Evolutionary conservation across 306 rosid genomes (phyloP).

Genomic region (Medicago ruthenica): DNA sequence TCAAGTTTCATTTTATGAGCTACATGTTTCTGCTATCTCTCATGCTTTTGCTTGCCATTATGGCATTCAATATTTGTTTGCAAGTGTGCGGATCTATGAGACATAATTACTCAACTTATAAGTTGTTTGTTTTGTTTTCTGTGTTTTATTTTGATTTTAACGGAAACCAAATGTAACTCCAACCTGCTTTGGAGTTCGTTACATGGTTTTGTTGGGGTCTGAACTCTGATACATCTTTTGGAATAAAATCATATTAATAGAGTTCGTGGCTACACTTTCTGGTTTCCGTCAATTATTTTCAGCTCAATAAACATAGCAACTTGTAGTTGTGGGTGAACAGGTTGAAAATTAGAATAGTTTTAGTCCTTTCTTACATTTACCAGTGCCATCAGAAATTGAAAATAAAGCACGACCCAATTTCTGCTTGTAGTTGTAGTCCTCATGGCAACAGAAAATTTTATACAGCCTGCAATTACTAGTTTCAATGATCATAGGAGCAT

Average conservation of each 20-base stretch:
- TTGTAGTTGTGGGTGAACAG: neutral
- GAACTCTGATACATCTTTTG: conserved; percentile 1
- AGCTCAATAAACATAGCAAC: neutral
- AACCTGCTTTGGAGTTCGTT: conserved; percentile 1
- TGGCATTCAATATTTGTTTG: conserved; percentile 44
- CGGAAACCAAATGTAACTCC: conserved; percentile 12
- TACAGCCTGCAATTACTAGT: neutral
- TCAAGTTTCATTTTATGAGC: conserved; percentile 39
- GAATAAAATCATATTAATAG: neutral
- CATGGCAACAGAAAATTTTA: neutral
- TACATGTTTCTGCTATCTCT: conserved; percentile 45
- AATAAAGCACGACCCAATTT: too few species aligned
- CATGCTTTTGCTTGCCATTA: conserved; percentile 43
- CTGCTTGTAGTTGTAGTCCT: neutral
- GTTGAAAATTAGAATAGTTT: neutral
- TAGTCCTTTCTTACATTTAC: neutral
- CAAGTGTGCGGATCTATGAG: conserved; percentile 46
- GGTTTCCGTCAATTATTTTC: neutral
- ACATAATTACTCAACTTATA: neutral
- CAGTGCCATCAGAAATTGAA: neutral
- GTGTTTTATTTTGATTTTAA: conserved; percentile 5
- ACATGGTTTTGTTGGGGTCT: neutral
- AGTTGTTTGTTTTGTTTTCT: conserved; percentile 1
- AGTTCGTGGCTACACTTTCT: neutral
- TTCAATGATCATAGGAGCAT: too few species aligned